phyloP scores from a whole-genome alignment of 345 rosid species.

The Aquilaria malaccensis region DNA sequence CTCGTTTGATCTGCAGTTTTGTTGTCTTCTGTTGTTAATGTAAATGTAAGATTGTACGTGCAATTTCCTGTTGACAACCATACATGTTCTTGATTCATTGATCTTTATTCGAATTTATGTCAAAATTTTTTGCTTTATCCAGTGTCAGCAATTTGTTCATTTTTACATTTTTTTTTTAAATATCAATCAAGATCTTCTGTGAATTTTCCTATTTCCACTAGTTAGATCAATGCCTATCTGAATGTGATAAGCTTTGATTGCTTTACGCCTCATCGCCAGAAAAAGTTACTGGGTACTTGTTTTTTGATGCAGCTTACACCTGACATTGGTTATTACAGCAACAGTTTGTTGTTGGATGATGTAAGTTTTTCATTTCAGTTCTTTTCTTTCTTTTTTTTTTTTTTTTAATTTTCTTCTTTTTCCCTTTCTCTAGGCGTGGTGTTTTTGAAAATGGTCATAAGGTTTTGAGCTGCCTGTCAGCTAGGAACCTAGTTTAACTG shows the following conservation, averaged over 20 bases:
- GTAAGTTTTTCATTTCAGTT: slow-evolving; percentile 35
- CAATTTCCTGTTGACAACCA: no score
- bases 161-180: neutral
- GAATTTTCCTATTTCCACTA: neutral
- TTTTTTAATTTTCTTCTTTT: slow-evolving; percentile 3
- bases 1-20: slow-evolving; percentile 6
- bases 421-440: neutral
- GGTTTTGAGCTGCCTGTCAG: neutral
- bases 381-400: no score
- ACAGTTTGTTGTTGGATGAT: slow-evolving; percentile 98
- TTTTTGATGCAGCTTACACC: slow-evolving; percentile 56
- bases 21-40: no score
- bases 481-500: neutral
- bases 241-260: neutral
- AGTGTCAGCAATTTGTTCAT: no score
- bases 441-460: no score
- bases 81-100: no score
- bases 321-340: slow-evolving; percentile 89
- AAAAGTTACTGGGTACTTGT: slow-evolving; percentile 1
- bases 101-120: no score
- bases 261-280: neutral
- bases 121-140: no score
- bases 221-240: slow-evolving; percentile 1
- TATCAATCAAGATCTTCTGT: neutral
- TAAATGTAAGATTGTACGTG: no score